Percentiles rank a stretch among this genome's conserved stretches.
Evolutionary conservation across 352 stramenopile species (phyloP).

Genomic region (Elongisporangium prolatum): DNA sequence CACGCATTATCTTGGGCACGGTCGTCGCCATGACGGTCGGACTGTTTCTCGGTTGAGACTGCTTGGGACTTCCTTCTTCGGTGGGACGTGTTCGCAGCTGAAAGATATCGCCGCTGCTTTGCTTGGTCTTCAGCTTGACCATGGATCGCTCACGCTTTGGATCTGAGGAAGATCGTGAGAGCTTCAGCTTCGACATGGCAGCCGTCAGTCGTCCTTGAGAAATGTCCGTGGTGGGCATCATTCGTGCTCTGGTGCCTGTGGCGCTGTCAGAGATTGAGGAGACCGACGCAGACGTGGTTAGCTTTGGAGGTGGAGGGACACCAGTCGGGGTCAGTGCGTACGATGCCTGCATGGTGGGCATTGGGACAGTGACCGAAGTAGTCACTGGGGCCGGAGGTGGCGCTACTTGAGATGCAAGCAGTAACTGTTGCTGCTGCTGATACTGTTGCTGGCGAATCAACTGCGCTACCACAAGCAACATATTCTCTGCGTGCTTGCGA

Average conservation of each 20-base stretch:
- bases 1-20: slow-evolving; percentile 57
- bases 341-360: slow-evolving; percentile 4
- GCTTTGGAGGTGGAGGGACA: slow-evolving; percentile 16
- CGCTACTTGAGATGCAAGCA: not conserved
- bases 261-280: slow-evolving; percentile 21
- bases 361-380: slow-evolving; percentile 1
- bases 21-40: slow-evolving; percentile 16
- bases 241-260: slow-evolving; percentile 9
- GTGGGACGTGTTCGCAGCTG: slow-evolving; percentile 32
- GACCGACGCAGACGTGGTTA: slow-evolving; percentile 24
- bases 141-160: slow-evolving; percentile 66
- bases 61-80: slow-evolving; percentile 1
- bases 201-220: not conserved
- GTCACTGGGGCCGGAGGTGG: slow-evolving; percentile 2
- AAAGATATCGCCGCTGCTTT: slow-evolving; percentile 46
- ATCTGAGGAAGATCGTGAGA: slow-evolving; percentile 70
- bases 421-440: slow-evolving; percentile 22
- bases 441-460: slow-evolving; percentile 46
- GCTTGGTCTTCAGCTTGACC: slow-evolving; percentile 57
- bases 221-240: slow-evolving; percentile 10
- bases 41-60: slow-evolving; percentile 14
- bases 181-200: slow-evolving; percentile 46
- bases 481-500: slow-evolving; percentile 62
- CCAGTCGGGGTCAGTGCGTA: not conserved
- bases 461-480: slow-evolving; percentile 59